Base-by-base conservation (phyloP, 208 protist species). In the Leishmania tarentolae region DNA sequence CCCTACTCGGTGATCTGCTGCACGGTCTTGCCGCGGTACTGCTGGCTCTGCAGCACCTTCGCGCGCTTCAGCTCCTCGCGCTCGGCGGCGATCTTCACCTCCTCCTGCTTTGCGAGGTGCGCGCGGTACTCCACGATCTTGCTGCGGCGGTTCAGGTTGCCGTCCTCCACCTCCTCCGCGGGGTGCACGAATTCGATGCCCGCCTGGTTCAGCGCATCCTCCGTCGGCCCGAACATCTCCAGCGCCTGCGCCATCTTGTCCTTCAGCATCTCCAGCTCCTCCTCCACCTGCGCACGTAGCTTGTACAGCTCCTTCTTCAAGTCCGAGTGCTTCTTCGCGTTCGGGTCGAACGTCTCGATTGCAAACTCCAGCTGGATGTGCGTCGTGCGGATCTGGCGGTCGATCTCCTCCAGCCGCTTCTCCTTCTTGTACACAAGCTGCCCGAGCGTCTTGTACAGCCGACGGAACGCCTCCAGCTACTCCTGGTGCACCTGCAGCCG, bases 81-180 rank as follows among this genome's bases (percentile, higher is more conserved):
- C 88, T 95, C 90, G 8, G 92, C 91, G 31, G 91, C 92, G 76
- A 94, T 91, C 86, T 91, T 91, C 76, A 96, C 91, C 87, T 96
- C 92, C 75, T 94, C 89, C 78, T 92, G 88, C 83, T 94, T 95
- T 63, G 92, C 79, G 53, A 95, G 81, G 83, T 94, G 89, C 15
- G 92, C 88, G 74, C 87, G 84, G 90, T 95, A 95, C 87, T 93
- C 90, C 57, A 95, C 88, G 85, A 95, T 95, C 86, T 93, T 92
- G 85, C 88, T 91, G 85, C 92, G 90, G 50, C 92, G 89, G 61
- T 81, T 88, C 59, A 95, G 86, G 69, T 92, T 85, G 59, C 85
- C 88, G 74, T 95, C 92, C 76, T 95, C 86, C 81, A 88, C 87
- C 83, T 90, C 87, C 74, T 90, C 85, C 66, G 79, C 87, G 53